Conservation (phyloP, 768 basidiomycete species). For the Strobilomyces echinocephalus region DNA sequence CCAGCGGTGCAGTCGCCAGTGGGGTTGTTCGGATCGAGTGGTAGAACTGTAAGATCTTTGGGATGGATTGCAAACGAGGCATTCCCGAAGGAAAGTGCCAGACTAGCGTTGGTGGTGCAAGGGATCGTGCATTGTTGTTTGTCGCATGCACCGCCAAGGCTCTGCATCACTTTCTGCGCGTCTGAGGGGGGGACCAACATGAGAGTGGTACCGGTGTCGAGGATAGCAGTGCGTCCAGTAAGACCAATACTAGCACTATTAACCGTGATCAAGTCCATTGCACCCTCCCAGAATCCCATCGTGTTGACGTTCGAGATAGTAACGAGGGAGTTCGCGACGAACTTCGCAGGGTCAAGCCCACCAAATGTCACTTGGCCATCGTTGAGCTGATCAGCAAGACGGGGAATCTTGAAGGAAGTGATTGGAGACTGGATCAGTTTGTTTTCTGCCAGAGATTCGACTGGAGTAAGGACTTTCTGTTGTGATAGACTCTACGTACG, state of each 20-base stretch:
- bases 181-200: slow-evolving; percentile 43
- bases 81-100: slow-evolving; percentile 59
- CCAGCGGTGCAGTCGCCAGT: slow-evolving; percentile 66
- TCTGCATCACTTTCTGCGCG: slow-evolving; percentile 51
- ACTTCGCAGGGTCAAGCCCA: slow-evolving; percentile 66
- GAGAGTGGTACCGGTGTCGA: slow-evolving; percentile 48
- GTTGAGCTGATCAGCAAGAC: slow-evolving; percentile 55
- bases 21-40: slow-evolving; percentile 46
- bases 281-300: slow-evolving; percentile 78
- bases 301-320: slow-evolving; percentile 59
- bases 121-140: slow-evolving; percentile 57
- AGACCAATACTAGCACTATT: slow-evolving; percentile 51
- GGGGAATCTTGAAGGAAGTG: slow-evolving; percentile 76
- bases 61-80: slow-evolving; percentile 58
- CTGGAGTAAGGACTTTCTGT: slow-evolving; percentile 60
- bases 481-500: slow-evolving; percentile 50
- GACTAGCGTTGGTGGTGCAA: slow-evolving; percentile 50
- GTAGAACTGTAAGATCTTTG: slow-evolving; percentile 57
- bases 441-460: slow-evolving; percentile 59
- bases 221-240: slow-evolving; percentile 63
- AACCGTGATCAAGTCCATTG: slow-evolving; percentile 53
- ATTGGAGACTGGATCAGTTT: slow-evolving; percentile 61
- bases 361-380: slow-evolving; percentile 85
- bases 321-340: slow-evolving; percentile 53
- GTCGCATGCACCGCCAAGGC: slow-evolving; percentile 51